Evolutionary conservation across 1,284 basidiomycete genomes (phyloP), one percentile per base, ranked within the genome.

Genomic region (Thelephora terrestris): DNA sequence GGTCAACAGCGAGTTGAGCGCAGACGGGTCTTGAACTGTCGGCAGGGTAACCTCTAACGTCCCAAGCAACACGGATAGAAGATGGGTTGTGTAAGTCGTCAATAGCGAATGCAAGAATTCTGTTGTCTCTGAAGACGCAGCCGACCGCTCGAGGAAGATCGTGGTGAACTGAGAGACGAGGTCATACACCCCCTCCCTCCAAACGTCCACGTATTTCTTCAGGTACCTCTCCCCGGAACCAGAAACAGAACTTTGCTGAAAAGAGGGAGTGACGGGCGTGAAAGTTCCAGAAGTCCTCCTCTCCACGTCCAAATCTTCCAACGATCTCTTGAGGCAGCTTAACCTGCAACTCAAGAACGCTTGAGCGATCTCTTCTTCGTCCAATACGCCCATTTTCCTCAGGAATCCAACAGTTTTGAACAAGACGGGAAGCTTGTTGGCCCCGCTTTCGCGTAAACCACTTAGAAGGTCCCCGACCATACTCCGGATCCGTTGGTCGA

Each of bases 171-270:
- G 92, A 16, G 84, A 85, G 54, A 95, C 76, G 56, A 94, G 82
- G 62, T 98, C 93, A 64, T 93, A 87, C 21, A 93, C 84, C 47
- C 89, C 82, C 65, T 97, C 93, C 44, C 93, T 74, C 85, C 93
- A 97, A 7, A 84, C 67, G 60, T 96, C 94, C 55, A 95, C 81
- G 66, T 93, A 94, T 58, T 80, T 81, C 58, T 90, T 85, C 50
- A 94, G 71, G 65, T 84, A 92, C 38, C 84, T 69, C 16, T 50
- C 51, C 20, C 47, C 50, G 6, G 25, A 27, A 27, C 4, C 25
- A 4, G 25, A 27, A 27, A 27, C 25, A 4, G 25, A 27, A 27
- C 25, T 27, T 9, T 27, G 25, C 25, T 27, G 25, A 27, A 27
- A 27, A 27, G 25, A 27, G 9, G 37, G 18, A 39, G 17, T 9